Base-by-base conservation (phyloP, 2,329 filamentous ascomycete species). In the Bipolaris oryzae region DNA sequence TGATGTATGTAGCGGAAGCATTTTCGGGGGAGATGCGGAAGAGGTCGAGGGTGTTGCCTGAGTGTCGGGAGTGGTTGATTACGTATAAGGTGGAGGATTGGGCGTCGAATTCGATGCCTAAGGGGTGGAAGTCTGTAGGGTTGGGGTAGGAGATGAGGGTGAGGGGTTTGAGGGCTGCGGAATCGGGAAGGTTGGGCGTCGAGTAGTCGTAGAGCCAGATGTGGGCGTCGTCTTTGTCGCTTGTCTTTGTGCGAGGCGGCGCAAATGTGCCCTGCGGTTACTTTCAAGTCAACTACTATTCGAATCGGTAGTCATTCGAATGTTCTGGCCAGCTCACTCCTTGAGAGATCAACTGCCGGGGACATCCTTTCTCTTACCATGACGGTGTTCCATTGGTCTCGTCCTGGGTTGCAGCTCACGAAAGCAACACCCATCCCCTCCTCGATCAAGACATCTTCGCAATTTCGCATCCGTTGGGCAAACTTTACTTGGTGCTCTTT, bases 341-440 rank as follows among this genome's bases (percentile, higher is more conserved):
- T 3, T 11, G 28, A 31, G 10, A 31, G 28, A 31, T 31, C 13
- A 10, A 10, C 10, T 3, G 28, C 28, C 10, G 10, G 10, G 28
- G 28, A n/a, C n/a, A n/a, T 21, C 3, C 3, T 31, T 31, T n/a
- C 16, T n/a, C 23, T 23, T 15, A 79, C 78, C 78, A 80, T 79
- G 10, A 80, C 78, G 0, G 77, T 79, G 49, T 81, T 80, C 78
- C 78, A 80, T 5, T 65, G 61, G 61, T 80, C 78, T 21, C 79
- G 58, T 13, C 74, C 76, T 0, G 74, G 68, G 55, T 80, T 78
- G 61, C 79, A 81, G 55, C 76, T 78, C 49, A 80, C 53, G 5
- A 81, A 65, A 7, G 76, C 77, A n/a, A 75, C 65, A 2, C 75
- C 75, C 23, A 67, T 60, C 1, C 66, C 58, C 31, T 76, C 71